These are phyloP conservation scores for Aspergillus felis DNA, from an alignment of 2,329 filamentous ascomycete species.

Conservation along the genomic window DNA sequence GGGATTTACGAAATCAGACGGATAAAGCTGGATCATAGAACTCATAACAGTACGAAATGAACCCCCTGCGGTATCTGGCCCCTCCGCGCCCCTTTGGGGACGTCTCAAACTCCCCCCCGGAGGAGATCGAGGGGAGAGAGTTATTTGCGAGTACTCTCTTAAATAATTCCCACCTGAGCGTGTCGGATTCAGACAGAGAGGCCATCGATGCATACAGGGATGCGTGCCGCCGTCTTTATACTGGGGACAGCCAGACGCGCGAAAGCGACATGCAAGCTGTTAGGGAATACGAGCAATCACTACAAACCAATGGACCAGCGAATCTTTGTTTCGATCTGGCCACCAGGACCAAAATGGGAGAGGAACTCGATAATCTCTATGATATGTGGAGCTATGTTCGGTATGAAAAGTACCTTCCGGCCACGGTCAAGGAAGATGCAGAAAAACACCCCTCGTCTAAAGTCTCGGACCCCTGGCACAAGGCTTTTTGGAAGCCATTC, in stretches of 20 bases:
- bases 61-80: slow-evolving; percentile 12
- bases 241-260: background rate
- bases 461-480: slow-evolving; percentile 9
- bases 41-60: slow-evolving; percentile 7
- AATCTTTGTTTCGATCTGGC: slow-evolving; percentile 12
- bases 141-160: slow-evolving; percentile 5
- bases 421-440: background rate
- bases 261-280: background rate
- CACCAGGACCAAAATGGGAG: slow-evolving; percentile 12
- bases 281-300: slow-evolving; percentile 1
- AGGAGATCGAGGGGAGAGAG: slow-evolving; percentile 7
- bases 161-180: background rate
- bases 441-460: slow-evolving; percentile 1
- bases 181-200: background rate
- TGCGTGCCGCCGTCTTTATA: slow-evolving; percentile 4
- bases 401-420: slow-evolving; percentile 9
- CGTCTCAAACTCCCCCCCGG: slow-evolving; percentile 4
- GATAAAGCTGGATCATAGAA: background rate
- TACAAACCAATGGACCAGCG: background rate
- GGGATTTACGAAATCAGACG: too few relatives aligned
- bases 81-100: slow-evolving; percentile 6
- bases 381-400: slow-evolving; percentile 9
- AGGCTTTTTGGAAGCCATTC: slow-evolving; percentile 11
- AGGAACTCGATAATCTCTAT: slow-evolving; percentile 11
- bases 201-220: slow-evolving; percentile 2